Conservation (phyloP, 176 grass and related monocot genomes). For the Oryza rufipogon region DNA sequence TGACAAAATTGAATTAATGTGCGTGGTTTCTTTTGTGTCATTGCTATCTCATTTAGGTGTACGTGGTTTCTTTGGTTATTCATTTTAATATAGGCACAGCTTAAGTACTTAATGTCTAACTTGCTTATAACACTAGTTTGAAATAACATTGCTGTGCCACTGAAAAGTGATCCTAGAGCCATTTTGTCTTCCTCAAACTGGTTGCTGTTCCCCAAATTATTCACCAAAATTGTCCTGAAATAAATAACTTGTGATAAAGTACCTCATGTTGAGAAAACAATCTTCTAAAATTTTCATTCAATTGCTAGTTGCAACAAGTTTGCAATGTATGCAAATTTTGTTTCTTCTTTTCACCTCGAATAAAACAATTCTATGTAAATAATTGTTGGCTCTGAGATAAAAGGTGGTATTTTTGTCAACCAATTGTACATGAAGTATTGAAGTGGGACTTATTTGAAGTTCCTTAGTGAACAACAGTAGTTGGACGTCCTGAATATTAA, state of each 20-base stretch:
- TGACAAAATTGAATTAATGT: not conserved
- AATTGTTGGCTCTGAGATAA: not conserved
- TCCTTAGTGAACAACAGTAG: not conserved
- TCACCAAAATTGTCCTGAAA: not conserved
- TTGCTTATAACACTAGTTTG: not conserved
- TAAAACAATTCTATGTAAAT: constrained; percentile 4
- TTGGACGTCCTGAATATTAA: not conserved
- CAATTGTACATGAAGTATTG: not conserved
- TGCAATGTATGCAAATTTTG: not conserved
- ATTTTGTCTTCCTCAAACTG: not conserved
- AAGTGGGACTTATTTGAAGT: not conserved
- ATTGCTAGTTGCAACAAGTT: not conserved
- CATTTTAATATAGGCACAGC: constrained; percentile 6
- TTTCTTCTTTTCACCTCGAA: not conserved
- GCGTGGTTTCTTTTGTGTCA: not conserved
- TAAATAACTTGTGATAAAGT: not conserved
- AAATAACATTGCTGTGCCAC: constrained; percentile 16
- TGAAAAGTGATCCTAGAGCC: not conserved
- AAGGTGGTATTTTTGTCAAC: not conserved
- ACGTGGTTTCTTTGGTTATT: not conserved
- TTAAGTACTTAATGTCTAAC: not conserved
- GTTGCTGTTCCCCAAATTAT: not conserved
- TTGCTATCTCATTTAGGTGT: not conserved
- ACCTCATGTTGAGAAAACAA: not conserved
- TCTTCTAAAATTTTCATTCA: not conserved